phyloP scores from a whole-genome alignment of 768 basidiomycete genomes.

The Cystofilobasidium macerans region DNA sequence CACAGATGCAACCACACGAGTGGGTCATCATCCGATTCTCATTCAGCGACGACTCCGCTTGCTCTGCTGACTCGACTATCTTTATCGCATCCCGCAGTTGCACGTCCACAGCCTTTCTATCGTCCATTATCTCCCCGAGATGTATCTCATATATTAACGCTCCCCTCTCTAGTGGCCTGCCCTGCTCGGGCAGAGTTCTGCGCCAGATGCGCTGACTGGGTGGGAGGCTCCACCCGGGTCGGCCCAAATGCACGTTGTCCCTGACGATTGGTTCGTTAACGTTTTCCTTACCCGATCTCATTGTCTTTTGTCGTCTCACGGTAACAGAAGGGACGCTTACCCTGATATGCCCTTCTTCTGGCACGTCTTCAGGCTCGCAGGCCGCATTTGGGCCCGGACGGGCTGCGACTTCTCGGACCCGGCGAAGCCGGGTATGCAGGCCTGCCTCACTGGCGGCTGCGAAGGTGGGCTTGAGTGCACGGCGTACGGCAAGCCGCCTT shows the following conservation, averaged over 20 bases:
- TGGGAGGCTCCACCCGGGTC: no score
- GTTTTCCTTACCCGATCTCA: no score
- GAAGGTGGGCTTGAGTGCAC: not conserved
- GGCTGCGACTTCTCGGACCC: not conserved
- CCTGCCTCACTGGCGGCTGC: not conserved
- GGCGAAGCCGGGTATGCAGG: not conserved
- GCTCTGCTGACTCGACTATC: not conserved
- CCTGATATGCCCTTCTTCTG: no score
- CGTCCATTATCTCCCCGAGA: no score
- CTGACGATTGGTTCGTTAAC: no score
- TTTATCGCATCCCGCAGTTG: not conserved
- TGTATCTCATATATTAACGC: no score
- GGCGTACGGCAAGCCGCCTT: not conserved
- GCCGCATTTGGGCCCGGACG: not conserved
- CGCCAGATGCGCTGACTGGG: no score
- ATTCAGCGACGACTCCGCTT: not conserved
- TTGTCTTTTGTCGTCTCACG: not conserved
- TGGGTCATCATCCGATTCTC: not conserved
- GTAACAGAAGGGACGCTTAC: not conserved
- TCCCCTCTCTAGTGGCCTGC: no score
- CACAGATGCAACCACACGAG: not conserved
- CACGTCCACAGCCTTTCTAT: no score
- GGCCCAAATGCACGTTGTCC: no score
- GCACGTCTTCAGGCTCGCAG: not conserved
- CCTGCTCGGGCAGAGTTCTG: no score